Base-by-base conservation (phyloP, 2,329 filamentous ascomycete species). In the Ampelomyces quisqualis region DNA sequence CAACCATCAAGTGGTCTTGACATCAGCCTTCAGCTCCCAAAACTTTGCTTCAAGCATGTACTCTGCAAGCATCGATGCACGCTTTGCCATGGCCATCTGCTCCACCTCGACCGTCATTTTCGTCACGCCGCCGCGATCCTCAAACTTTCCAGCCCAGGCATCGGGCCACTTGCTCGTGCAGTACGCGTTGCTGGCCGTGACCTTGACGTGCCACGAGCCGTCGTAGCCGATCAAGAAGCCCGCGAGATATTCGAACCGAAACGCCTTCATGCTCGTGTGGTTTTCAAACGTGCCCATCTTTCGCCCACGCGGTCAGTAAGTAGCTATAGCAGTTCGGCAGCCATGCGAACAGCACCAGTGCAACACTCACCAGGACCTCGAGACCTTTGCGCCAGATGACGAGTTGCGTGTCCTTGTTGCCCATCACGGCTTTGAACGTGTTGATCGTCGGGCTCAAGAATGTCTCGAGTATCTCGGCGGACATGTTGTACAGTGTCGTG, bases 361-460 rank as follows among this genome's bases (percentile, higher is more conserved):
- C n/a, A n/a, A n/a, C 7, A 47, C 49, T 29, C 36, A 51, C 53
- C 3, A 58, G 43, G 29, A 51, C 51, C 7, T 56, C 51, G 1
- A 44, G 14, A 1, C 55, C 53, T 11, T 54, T 57, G 10, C 51
- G 47, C 51, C 55, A 57, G 7, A 58, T 32, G 2, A 58, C 49
- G 0, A 57, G 38, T 15, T 49, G 53, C 1, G 43, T 39, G 17
- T 47, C 37, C 14, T 33, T 35, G 18, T 47, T 50, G 2, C 51
- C 39, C 24, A 55, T 47, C 0, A 53, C 7, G 3, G 40, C 47
- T 24, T 58, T 56, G 45, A 57, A 53, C 1, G 19, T 40, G 27
- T 46, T 20, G 2, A 49, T 26, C 0, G 37, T 51, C 0, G 55
- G 50, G 11, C 19, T 46, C 7, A 57, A 27, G 15, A 58, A 57